These are phyloP conservation scores for Chrysanthemum seticuspe DNA, from an alignment of 129 eudicot genomes.

Conservation along the genomic window DNA sequence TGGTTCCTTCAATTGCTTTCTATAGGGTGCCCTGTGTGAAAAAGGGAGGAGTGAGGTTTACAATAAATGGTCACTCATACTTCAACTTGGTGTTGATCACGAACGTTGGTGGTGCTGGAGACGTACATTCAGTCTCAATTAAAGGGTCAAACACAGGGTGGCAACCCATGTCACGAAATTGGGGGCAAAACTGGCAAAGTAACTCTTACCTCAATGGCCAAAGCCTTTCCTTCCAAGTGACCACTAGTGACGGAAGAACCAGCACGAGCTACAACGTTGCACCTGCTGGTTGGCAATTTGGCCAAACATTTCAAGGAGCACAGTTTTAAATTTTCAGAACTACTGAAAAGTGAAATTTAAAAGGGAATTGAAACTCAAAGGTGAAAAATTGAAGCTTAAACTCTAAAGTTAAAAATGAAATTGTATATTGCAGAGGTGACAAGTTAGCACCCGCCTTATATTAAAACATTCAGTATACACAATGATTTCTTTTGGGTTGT, in stretches of 20 bases:
- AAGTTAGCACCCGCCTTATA: constrained; percentile 38
- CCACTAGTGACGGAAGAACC: constrained; percentile 41
- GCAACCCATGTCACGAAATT: constrained; percentile 68
- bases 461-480: constrained; percentile 18
- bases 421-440: constrained; percentile 41
- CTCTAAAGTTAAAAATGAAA: neutral
- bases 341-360: constrained; percentile 3
- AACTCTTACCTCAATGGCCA: constrained; percentile 39
- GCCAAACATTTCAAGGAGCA: constrained; percentile 35
- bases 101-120: constrained; percentile 82
- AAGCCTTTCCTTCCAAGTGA: constrained; percentile 38
- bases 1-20: neutral
- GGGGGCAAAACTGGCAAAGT: constrained; percentile 51
- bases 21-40: constrained; percentile 67
- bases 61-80: constrained; percentile 83
- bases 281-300: constrained; percentile 38
- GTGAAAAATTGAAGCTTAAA: constrained; percentile 4
- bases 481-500: constrained; percentile 16
- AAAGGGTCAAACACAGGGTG: constrained; percentile 71
- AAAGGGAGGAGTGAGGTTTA: constrained; percentile 85
- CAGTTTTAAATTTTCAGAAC: constrained; percentile 24
- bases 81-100: constrained; percentile 74
- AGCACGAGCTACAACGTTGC: constrained; percentile 27
- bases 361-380: neutral
- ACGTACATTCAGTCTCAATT: constrained; percentile 62